Base-by-base conservation (phyloP, 2,329 filamentous ascomycete genomes). In the Blastomyces parvus region DNA sequence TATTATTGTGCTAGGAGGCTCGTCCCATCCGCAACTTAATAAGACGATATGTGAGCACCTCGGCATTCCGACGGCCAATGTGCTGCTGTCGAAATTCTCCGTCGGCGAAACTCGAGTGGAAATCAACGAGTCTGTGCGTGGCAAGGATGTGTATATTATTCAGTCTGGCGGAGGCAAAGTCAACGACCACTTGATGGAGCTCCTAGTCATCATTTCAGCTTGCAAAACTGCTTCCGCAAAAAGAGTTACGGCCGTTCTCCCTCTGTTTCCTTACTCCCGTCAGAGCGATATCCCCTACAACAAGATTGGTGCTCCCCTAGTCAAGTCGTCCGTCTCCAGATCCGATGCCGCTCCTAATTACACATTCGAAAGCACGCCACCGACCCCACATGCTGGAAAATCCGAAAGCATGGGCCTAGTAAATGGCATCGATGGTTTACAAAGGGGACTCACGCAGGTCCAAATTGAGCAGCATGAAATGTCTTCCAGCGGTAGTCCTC, bases 91-190 rank as follows among this genome's bases (percentile, higher is more conserved):
- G 73, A 97, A 97, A 79, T 99, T 99, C 80, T 90, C 91, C 40
- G 91, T 94, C 61, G 94, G 94, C 69, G 94, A 97, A 80, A 96
- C 90, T 69, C 87, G 93, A 62, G 93, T 96, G 67, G 94, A 97
- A 78, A 96, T 99, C 72, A 85, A 92, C 75, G 94, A 99, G 77
- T 96, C 91, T 17, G 94, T 99, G 60, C 89, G 94, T 70, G 94
- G 90, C 70, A 99, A 99, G 77, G 94, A 99, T 85, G 94, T 97
- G 75, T 99, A 95, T 80, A 97, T 97, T 74, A 91, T 99, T 72
- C 93, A 97, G 78, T 94, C 91, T 52, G 91, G 91, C 69, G 92
- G 90, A 70, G 91, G 91, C 67, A 89, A 89, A 71, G 90, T 97
- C 78, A 99, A 99, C 75, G 94, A 99, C 78, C 87, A 96, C 78